These are phyloP conservation scores for Magnolia officinalis DNA, from an alignment of 164 flowering plant genomes.

Conservation along the genomic window DNA sequence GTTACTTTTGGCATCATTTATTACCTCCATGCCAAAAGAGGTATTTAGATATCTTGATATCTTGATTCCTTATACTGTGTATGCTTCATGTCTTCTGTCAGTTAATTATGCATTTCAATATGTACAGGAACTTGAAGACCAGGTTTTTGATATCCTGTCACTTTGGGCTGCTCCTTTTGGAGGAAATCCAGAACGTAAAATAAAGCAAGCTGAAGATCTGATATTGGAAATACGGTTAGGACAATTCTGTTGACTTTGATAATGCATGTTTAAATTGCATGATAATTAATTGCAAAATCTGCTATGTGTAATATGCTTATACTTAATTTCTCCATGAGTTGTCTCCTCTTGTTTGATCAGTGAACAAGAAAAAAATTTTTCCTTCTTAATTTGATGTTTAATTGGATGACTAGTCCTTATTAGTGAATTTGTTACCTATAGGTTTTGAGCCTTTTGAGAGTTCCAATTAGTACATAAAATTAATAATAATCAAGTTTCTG, in stretches of 20 bases:
- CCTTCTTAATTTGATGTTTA: too few species aligned
- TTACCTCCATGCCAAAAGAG: slow-evolving; percentile 89
- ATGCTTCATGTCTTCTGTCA: background rate
- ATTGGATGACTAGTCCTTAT: too few species aligned
- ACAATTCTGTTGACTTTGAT: background rate
- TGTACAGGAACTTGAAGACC: slow-evolving; percentile 84
- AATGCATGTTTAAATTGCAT: background rate
- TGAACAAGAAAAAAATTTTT: too few species aligned
- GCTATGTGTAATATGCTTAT: background rate
- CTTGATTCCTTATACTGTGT: background rate
- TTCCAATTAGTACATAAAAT: too few species aligned
- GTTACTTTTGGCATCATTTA: slow-evolving; percentile 75
- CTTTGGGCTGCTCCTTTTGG: slow-evolving; percentile 75
- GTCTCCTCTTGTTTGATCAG: background rate
- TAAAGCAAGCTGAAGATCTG: slow-evolving; percentile 49
- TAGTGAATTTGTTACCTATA: too few species aligned
- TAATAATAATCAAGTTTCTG: too few species aligned
- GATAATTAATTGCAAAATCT: too few species aligned
- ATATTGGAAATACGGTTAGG: slow-evolving; percentile 62
- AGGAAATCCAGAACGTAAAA: slow-evolving; percentile 50
- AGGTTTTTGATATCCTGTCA: slow-evolving; percentile 89
- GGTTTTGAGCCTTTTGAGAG: too few species aligned
- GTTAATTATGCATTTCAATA: slow-evolving; percentile 12
- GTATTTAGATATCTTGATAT: slow-evolving; percentile 39
- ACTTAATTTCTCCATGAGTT: background rate